phyloP scores from a whole-genome alignment of 352 stramenopile species.

The Phytophthora constricta region DNA sequence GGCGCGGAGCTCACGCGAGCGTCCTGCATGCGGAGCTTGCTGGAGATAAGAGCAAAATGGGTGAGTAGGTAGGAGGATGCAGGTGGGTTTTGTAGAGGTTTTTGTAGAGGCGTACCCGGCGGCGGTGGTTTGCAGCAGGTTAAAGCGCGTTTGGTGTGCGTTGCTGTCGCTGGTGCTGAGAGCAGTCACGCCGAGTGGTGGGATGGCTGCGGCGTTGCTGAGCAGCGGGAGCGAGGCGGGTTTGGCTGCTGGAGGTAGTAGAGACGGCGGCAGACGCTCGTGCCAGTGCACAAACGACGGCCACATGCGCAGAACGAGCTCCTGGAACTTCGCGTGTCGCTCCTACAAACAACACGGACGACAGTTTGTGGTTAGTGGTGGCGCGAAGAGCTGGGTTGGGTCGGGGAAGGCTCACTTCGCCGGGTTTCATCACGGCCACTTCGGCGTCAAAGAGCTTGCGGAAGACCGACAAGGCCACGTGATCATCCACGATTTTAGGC shows the following conservation, averaged over 20 bases:
- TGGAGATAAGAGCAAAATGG: conserved; percentile 15
- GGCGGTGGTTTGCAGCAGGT: conserved; percentile 55
- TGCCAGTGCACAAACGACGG: conserved; percentile 67
- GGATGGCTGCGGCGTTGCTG: conserved; percentile 6
- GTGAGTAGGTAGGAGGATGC: background rate
- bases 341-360: conserved; percentile 36
- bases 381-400: too few relatives aligned
- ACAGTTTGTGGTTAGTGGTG: too few relatives aligned
- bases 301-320: conserved; percentile 83
- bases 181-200: conserved; percentile 13
- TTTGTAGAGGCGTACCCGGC: conserved; percentile 48
- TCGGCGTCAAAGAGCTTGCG: conserved; percentile 65
- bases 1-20: conserved; percentile 55
- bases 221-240: conserved; percentile 2
- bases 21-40: conserved; percentile 65
- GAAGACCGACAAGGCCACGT: conserved; percentile 69
- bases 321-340: conserved; percentile 65
- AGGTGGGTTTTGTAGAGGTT: background rate
- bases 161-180: conserved; percentile 20
- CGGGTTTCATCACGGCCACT: conserved; percentile 45
- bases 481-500: conserved; percentile 74
- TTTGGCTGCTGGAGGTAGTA: conserved; percentile 31
- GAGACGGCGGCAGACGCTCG: conserved; percentile 44
- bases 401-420: conserved; percentile 59
- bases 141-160: conserved; percentile 32